Base-by-base conservation (phyloP, 805 yeast genomes). In the Millerozyma acaciae region DNA sequence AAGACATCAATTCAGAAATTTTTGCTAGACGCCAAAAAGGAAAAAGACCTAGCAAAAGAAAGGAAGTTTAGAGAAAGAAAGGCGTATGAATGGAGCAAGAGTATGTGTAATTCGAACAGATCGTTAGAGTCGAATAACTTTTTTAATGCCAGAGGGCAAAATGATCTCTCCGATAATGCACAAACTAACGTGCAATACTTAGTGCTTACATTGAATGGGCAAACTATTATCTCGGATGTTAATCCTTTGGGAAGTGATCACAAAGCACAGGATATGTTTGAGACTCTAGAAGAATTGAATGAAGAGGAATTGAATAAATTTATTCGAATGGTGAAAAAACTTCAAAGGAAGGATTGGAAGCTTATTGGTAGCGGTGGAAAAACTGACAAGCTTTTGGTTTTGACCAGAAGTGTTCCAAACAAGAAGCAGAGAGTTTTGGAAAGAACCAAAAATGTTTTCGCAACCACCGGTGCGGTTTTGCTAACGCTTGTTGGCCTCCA, bases 11-110 rank as follows among this genome's bases (percentile, higher is more conserved):
- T 77, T 15, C 73, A 75, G 43, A 42, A 39, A 0, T 73, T 67
- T 32, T 55, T 78, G 22, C 50, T 59, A 27, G 52, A 59, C 5
- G 71, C 78, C 4, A 72, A 73, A 37, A 49, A 50, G 12, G 55
- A 57, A 13, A 61, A 60, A 34, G 67, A 66, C 15, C 30, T 42
- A 13, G 60, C 60, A 20, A 68, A 68, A 22, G 74, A 73, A 37
- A 59, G 60, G 23, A 47, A 60, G 25, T 75, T 73, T 45, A 65
- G 77, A 22, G 71, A 70, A 29, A 48, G 59, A 23, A 63, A 65
- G 25, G 78, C 81, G 0, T 75, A 59, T 38, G 80, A 76, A 33
- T 74, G 76, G 73, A 64, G 74, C 25, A 59, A 45, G 22, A 55
- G 62, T 26, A 54, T 59, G 43, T 43, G 47, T 24, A 47, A 54